These are phyloP conservation scores for Aureobasidium mangrovei DNA, from an alignment of 2,329 filamentous ascomycete species.

Conservation along the genomic window DNA sequence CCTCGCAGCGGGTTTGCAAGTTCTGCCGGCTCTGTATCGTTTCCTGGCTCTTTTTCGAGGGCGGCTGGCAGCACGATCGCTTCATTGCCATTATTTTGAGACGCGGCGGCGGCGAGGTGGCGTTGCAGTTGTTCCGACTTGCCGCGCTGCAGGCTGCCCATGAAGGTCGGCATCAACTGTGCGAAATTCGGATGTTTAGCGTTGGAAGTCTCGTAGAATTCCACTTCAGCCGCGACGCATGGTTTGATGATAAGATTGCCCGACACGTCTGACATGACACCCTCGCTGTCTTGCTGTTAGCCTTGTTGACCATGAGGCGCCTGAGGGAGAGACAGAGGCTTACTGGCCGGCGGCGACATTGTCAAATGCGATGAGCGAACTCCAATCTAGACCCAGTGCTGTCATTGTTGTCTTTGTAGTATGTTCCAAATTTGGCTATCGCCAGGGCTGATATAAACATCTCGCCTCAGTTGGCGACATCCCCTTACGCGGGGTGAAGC, in stretches of 20 bases:
- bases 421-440: neutral
- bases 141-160: slow-evolving; percentile 69
- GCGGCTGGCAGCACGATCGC: slow-evolving; percentile 14
- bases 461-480: no score
- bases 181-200: slow-evolving; percentile 63
- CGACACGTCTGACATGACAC: slow-evolving; percentile 73
- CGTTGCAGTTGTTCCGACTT: slow-evolving; percentile 17
- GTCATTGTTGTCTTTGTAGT: slow-evolving; percentile 16
- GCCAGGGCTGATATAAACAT: no score
- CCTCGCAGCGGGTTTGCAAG: slow-evolving; percentile 37
- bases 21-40: slow-evolving; percentile 13
- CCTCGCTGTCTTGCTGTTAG: slow-evolving; percentile 53
- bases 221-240: slow-evolving; percentile 74
- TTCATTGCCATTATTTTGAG: neutral
- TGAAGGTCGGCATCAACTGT: slow-evolving; percentile 73
- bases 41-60: neutral
- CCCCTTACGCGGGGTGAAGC: no score
- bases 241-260: slow-evolving; percentile 91
- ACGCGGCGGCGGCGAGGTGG: slow-evolving; percentile 3
- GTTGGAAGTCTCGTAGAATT: slow-evolving; percentile 73
- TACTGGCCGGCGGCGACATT: slow-evolving; percentile 80
- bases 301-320: neutral
- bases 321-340: slow-evolving; percentile 33
- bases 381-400: slow-evolving; percentile 44
- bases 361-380: slow-evolving; percentile 59